A percentile compares a stretch with the other conserved stretches of the same genome.
Conservation (phyloP, 2,329 filamentous ascomycete genomes). For the Fusarium sp. region DNA sequence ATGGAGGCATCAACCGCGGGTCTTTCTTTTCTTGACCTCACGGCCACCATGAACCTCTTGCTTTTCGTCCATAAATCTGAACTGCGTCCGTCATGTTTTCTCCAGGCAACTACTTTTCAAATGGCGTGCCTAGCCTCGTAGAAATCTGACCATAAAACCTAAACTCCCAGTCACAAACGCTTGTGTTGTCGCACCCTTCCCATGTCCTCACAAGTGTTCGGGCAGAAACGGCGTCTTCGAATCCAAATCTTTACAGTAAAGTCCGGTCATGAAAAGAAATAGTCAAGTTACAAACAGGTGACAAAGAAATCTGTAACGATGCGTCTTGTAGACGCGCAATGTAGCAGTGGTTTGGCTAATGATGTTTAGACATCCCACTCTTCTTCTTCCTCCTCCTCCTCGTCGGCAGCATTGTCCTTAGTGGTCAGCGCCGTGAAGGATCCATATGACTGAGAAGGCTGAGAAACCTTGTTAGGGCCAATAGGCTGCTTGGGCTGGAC, state of each 20-base stretch:
- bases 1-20: constrained; percentile 14
- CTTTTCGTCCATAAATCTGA: constrained; percentile 38
- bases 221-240: constrained; percentile 36
- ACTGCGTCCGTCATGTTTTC: constrained; percentile 25
- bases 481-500: constrained; percentile 52
- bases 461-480: constrained; percentile 47
- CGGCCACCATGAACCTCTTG: constrained; percentile 26
- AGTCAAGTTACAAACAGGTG: constrained; percentile 37
- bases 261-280: constrained; percentile 36
- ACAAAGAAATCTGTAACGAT: constrained; percentile 27
- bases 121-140: constrained; percentile 27
- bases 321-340: constrained; percentile 23
- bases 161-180: constrained; percentile 49
- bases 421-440: constrained; percentile 65
- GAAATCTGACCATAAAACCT: constrained; percentile 41
- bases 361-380: constrained; percentile 62
- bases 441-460: constrained; percentile 56
- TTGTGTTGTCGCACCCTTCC: constrained; percentile 44
- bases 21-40: constrained; percentile 14
- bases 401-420: constrained; percentile 57
- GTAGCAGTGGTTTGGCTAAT: constrained; percentile 9
- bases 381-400: constrained; percentile 60
- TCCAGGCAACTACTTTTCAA: constrained; percentile 17
- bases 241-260: constrained; percentile 43
- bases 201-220: constrained; percentile 34